Percentiles rank a stretch among this genome's conserved stretches.
Evolutionary conservation across 495 filamentous ascomycete genomes (phyloP).

Genomic region (Penicillium angulare): DNA sequence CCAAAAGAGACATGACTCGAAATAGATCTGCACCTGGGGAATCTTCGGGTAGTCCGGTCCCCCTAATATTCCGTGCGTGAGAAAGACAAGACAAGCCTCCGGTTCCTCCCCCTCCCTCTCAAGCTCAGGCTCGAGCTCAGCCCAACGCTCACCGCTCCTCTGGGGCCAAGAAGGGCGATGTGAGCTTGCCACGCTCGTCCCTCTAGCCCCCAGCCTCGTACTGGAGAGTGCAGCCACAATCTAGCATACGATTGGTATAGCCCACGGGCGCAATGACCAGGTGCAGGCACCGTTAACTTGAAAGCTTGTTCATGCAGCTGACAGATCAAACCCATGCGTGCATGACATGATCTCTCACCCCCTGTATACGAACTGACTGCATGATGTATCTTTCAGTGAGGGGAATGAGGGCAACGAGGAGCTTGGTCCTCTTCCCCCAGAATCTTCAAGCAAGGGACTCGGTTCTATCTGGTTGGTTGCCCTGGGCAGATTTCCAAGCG

Average conservation of each 20-base stretch:
- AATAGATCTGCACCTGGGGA: background rate
- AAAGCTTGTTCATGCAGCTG: conserved; percentile 20
- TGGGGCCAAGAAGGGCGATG: background rate
- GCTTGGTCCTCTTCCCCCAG: conserved; percentile 7
- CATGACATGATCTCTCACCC: conserved; percentile 7
- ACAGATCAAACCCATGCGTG: conserved; percentile 15
- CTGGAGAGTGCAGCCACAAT: too few species aligned
- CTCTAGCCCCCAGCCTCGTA: background rate
- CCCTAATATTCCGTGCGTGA: background rate
- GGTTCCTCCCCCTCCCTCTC: too few species aligned
- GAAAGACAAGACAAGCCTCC: background rate
- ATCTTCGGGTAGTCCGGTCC: background rate
- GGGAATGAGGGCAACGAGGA: conserved; percentile 11
- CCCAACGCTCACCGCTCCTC: conserved; percentile 23
- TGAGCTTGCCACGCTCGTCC: too few species aligned
- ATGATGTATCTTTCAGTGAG: conserved; percentile 1
- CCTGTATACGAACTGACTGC: background rate
- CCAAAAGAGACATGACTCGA: too few species aligned
- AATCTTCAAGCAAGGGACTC: conserved; percentile 18
- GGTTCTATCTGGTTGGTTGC: conserved; percentile 4
- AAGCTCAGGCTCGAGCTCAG: background rate
- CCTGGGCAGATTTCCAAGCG: conserved; percentile 13
- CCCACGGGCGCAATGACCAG: conserved; percentile 3
- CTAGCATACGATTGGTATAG: background rate
- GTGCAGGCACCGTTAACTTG: conserved; percentile 12